Percentiles rank a stretch among this genome's conserved stretches.
phyloP scores from a whole-genome alignment of 805 yeast genomes.

The Hanseniaspora valbyensis region DNA sequence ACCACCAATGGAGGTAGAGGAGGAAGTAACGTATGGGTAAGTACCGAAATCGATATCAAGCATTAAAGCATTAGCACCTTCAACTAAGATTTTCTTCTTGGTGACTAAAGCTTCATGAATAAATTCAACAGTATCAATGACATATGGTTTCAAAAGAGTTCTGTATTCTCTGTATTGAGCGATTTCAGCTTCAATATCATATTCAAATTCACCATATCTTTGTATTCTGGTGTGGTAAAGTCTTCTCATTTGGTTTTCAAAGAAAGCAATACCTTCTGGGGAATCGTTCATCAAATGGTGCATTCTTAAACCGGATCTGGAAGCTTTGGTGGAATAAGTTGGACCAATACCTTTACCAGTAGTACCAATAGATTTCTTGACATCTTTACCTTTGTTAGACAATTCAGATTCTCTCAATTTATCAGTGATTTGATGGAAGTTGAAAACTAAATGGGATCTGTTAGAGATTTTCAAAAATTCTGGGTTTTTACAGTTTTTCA shows the following conservation, averaged over 20 bases:
- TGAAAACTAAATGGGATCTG: slow-evolving; percentile 92
- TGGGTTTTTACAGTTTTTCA: slow-evolving; percentile 33
- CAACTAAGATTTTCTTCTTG: slow-evolving; percentile 73
- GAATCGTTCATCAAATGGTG: slow-evolving; percentile 88
- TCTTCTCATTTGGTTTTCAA: slow-evolving; percentile 64
- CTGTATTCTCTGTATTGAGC: slow-evolving; percentile 63
- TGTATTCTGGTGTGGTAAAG: slow-evolving; percentile 69
- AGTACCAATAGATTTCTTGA: slow-evolving; percentile 80
- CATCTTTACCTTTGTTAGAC: slow-evolving; percentile 37
- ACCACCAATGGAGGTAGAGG: slow-evolving; percentile 95
- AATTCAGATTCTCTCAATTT: slow-evolving; percentile 90
- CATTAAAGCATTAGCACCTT: slow-evolving; percentile 98
- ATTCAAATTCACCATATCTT: slow-evolving; percentile 89
- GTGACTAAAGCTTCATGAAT: slow-evolving; percentile 69
- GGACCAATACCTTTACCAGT: slow-evolving; percentile 99
- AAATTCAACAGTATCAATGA: slow-evolving; percentile 80
- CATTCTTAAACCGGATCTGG: slow-evolving; percentile 92
- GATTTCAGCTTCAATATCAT: slow-evolving; percentile 71
- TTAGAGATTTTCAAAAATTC: slow-evolving; percentile 79
- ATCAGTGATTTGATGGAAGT: slow-evolving; percentile 95
- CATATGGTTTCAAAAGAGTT: slow-evolving; percentile 73
- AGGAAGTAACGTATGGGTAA: slow-evolving; percentile 92
- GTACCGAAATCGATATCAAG: slow-evolving; percentile 96
- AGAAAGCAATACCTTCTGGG: slow-evolving; percentile 88
- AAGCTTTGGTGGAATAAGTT: slow-evolving; percentile 90